Base-by-base conservation (phyloP, 169 alveolate species). In the Cryptosporidium meleagridis region DNA sequence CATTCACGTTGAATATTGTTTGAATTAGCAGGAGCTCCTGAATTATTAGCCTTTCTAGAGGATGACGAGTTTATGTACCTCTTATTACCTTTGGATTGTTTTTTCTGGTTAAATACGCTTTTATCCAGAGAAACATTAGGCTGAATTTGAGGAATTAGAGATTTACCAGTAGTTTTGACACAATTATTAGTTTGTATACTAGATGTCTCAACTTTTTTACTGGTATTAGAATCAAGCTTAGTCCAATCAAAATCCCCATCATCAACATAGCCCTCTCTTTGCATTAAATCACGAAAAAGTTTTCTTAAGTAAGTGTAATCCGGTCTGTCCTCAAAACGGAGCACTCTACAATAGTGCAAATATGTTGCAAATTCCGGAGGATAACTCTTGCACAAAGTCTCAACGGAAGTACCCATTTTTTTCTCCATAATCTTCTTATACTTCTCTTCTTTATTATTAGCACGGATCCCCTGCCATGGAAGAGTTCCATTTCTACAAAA, bases 401-500 rank as follows among this genome's bases (percentile, higher is more conserved):
- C 97, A 3, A 95, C 93, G 31, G 97, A 93, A 29, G 95, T 94
- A 58, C 95, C 93, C 48, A 95, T 85, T 75, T 96, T 96, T 45
- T 91, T 93, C 91, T 96, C 97, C 97, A 94, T 93, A 75, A 96
- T 96, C 72, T 93, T 94, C 44, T 94, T 92, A 80, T 96, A 95
- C 87, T 93, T 95, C 75, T 95, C 97, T 86, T 94, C 94, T 70
- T 94, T 94, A 48, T 93, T 94, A 45, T 87, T 91, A 10, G 94
- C 95, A 61, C 93, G 86, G 16, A 94, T 84, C 45, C 96, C 96
- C 84, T 95, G 94, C 98, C 98, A 96, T 37, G 98, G 98, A 14
- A 96, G 91, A 45, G 92, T 71, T 1, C 98, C 97, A 85, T 86
- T 94, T 80, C 94, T 89, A 67, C 94, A 91, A 85, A 96, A 95